Base-by-base conservation (phyloP, 225 moss, liverwort and hornwort genomes). In the Bryum argenteum region DNA sequence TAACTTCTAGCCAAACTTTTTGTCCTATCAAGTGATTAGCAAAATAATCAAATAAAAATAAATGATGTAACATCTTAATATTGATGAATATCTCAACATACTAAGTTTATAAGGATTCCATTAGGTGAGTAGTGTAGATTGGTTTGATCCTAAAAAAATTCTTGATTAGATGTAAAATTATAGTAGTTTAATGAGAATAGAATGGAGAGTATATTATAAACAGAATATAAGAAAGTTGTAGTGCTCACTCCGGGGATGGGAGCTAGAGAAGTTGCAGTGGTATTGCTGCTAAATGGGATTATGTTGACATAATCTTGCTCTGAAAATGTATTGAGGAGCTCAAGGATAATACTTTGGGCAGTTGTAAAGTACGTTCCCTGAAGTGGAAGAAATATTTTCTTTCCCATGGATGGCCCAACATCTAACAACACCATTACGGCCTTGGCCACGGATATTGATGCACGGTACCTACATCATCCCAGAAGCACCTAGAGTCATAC, bases 361-460 rank as follows among this genome's bases (percentile, higher is more conserved):
- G 11, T 10, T 0, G 0, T 13, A 10, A 54, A 54, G 20, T 42
- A n/a, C 0, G 71, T 71, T 42, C 70, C 75, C 0, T 11, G 0
- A 9, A 24, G 19, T 9, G 70, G 75, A 8, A 19, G 0, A 0
- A 37, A 13, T 0, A 66, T 60, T 0, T 10, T 0, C 14, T 16
- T 53, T 20, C 66, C 71, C 66, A 80, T 74, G 11, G 61, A 39
- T 8, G 0, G 23, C 16, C 79, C 69, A 15, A 61, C 69, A 40
- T 79, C 79, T 45, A 74, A 39, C 56, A 79, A 58, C 23, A 74
- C 74, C 68, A 79, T 74, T 13, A 79, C 68, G 6, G 47, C 74
- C 69, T 74, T 79, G 18, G 23, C 1, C 2, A 79, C 63, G 0
- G 68, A 68, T 8, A 50, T 33, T 0, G 73, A 73, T 20, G 47